Evolutionary conservation across 768 basidiomycete genomes (phyloP).

Genomic region (Serendipita indica): DNA sequence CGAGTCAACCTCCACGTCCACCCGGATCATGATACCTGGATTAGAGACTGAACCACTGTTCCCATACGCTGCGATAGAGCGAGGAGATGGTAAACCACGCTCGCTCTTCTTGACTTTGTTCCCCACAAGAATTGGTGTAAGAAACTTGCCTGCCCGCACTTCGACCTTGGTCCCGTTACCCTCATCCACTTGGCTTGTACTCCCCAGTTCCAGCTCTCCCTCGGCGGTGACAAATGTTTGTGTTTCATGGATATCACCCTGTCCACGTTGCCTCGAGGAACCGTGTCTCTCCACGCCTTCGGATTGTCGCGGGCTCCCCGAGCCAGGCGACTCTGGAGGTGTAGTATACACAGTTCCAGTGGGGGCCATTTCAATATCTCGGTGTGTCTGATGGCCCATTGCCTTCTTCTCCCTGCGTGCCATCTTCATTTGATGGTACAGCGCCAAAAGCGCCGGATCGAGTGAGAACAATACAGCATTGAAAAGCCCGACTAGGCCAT

Average conservation of each 20-base stretch:
- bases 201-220: neutral
- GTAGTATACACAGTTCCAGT: neutral
- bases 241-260: too few species aligned
- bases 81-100: neutral
- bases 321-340: neutral
- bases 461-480: neutral
- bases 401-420: neutral
- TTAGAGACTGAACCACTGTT: neutral
- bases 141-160: neutral
- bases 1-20: neutral
- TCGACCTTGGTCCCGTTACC: slow-evolving; percentile 1
- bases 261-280: too few species aligned
- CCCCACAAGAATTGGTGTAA: neutral
- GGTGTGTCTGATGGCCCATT: neutral
- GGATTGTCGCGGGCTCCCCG: neutral
- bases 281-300: neutral
- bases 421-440: slow-evolving; percentile 2
- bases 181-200: neutral
- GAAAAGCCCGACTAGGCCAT: slow-evolving; percentile 7
- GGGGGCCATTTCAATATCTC: neutral
- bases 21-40: slow-evolving; percentile 1
- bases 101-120: neutral
- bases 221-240: neutral
- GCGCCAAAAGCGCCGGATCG: neutral
- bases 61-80: neutral